Conservation (phyloP, 257 asterid species). For the Striga asiatica region DNA sequence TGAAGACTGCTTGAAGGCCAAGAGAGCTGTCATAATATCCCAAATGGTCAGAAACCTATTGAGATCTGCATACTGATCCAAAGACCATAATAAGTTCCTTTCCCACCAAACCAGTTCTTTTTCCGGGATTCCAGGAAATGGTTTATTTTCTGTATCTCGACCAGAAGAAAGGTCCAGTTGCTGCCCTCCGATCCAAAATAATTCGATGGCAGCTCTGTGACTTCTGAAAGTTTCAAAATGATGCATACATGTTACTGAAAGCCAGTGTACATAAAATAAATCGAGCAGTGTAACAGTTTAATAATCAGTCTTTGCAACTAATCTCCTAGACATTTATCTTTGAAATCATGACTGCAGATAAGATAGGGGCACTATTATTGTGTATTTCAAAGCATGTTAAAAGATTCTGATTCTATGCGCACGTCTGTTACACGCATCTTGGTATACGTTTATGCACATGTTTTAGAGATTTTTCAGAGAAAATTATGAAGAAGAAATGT, state of each 20-base stretch:
- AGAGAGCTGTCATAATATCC: constrained; percentile 65
- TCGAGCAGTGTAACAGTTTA: background rate
- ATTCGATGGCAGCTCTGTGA: constrained; percentile 63
- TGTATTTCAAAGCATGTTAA: background rate
- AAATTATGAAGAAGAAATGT: constrained; percentile 7
- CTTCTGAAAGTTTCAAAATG: constrained; percentile 32
- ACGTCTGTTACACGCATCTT: background rate
- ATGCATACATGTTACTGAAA: background rate
- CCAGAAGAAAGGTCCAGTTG: constrained; percentile 39
- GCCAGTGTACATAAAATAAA: background rate
- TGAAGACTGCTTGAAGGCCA: constrained; percentile 54
- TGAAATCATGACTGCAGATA: background rate
- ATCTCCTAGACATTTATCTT: background rate
- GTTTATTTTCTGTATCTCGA: constrained; percentile 22
- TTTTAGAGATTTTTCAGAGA: background rate
- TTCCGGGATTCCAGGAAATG: constrained; percentile 46
- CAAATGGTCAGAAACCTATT: constrained; percentile 54
- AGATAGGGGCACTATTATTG: background rate
- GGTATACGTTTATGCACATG: constrained; percentile 9
- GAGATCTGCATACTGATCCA: constrained; percentile 32
- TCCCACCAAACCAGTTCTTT: constrained; percentile 63
- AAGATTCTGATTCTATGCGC: constrained; percentile 4
- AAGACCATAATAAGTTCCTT: constrained; percentile 52
- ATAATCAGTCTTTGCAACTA: constrained; percentile 1
- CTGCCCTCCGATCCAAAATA: constrained; percentile 91